A percentile compares a stretch with the other conserved stretches of the same genome.
phyloP scores from a whole-genome alignment of 2,329 filamentous ascomycete genomes.

The Colletotrichum acutatum region DNA sequence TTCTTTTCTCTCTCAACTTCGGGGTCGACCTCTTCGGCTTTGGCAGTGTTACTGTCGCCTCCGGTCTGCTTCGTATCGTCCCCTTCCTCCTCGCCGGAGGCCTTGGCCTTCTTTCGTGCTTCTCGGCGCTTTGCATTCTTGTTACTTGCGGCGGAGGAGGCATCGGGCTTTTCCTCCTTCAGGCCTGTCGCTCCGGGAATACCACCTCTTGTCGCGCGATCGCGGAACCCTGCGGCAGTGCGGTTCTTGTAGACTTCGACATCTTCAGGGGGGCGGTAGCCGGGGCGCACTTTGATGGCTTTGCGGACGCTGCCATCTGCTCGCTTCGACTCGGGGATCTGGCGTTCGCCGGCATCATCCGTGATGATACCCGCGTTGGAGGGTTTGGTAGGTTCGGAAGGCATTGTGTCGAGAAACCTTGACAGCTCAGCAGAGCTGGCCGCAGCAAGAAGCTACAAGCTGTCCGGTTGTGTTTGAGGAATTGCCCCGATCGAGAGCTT shows the following conservation, averaged over 20 bases:
- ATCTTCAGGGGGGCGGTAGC: constrained; percentile 94
- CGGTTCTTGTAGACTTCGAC: constrained; percentile 96
- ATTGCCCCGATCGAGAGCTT: constrained; percentile 4
- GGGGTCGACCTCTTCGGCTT: constrained; percentile 65
- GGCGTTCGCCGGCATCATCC: constrained; percentile 80
- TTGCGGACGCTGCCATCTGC: constrained; percentile 92
- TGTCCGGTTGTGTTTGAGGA: background rate
- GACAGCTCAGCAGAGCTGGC: background rate
- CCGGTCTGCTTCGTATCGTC: constrained; percentile 45
- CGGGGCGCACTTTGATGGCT: constrained; percentile 93
- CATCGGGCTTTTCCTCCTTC: constrained; percentile 60
- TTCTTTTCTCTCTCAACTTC: constrained; percentile 92
- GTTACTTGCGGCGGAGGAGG: constrained; percentile 64
- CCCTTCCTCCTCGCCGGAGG: constrained; percentile 65
- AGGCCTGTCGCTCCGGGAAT: constrained; percentile 79
- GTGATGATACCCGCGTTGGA: constrained; percentile 81
- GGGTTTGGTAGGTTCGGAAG: constrained; percentile 51
- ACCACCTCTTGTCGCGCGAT: constrained; percentile 69
- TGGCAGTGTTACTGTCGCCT: constrained; percentile 40
- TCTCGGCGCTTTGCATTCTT: constrained; percentile 87
- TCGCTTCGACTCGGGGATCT: constrained; percentile 88
- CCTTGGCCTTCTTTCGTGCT: constrained; percentile 65
- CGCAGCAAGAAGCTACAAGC: background rate
- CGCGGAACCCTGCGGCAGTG: constrained; percentile 86
- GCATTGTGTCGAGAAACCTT: constrained; percentile 42